phyloP scores from a whole-genome alignment of 2,329 filamentous ascomycete genomes.

The Sclerotinia spermophila region DNA sequence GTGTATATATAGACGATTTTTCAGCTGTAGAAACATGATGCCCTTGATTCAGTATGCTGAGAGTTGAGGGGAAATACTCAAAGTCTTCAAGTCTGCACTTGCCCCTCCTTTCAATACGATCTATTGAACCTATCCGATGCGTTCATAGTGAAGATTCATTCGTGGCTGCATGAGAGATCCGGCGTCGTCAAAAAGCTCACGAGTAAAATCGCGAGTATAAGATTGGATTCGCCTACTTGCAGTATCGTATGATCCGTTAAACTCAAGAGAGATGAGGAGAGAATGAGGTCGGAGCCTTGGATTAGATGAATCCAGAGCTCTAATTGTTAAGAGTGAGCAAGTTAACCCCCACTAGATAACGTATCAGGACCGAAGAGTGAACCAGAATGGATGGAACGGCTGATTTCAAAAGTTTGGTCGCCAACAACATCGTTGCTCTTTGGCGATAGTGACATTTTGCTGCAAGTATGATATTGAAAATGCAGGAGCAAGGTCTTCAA shows the following conservation, averaged over 20 bases:
- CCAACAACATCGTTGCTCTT: not conserved
- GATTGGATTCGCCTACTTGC: not conserved
- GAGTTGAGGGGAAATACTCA: not conserved
- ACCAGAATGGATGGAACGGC: constrained; percentile 4
- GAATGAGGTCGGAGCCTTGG: not conserved
- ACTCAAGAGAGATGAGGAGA: not conserved
- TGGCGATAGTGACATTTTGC: not conserved
- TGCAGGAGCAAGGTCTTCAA: not conserved
- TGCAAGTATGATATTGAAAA: not conserved
- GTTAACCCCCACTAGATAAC: not conserved
- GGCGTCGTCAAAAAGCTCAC: not conserved
- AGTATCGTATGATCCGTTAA: not conserved
- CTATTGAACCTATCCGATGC: not conserved
- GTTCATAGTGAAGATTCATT: not conserved
- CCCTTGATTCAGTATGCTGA: not conserved
- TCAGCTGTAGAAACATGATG: not conserved
- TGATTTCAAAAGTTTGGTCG: not conserved
- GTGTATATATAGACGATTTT: constrained; percentile 9
- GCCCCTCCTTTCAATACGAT: constrained; percentile 8
- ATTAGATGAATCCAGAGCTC: not conserved
- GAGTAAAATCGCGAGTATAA: not conserved
- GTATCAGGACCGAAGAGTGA: not conserved
- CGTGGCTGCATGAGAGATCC: not conserved
- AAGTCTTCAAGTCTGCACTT: not conserved
- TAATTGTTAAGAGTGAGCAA: not conserved